phyloP scores from a whole-genome alignment of 371 early-diverging fungal species.

The Zopfochytrium polystomum region DNA sequence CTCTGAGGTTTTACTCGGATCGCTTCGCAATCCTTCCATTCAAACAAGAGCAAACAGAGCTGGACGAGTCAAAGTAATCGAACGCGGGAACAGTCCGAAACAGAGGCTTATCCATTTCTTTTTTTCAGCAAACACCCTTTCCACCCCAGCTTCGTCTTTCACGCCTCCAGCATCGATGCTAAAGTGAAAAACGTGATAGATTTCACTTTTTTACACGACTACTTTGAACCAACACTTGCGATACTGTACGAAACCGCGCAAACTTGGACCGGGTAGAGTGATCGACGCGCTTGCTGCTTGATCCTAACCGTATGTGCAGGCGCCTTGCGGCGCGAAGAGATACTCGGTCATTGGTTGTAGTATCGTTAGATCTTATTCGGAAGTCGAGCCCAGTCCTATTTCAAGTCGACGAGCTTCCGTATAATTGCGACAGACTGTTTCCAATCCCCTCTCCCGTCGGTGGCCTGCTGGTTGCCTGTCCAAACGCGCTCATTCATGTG shows the following conservation, averaged over 20 bases:
- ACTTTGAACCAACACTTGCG: conserved; percentile 91
- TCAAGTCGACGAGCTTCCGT: conserved; percentile 73
- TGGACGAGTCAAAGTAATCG: conserved; percentile 4
- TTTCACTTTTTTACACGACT: conserved; percentile 84
- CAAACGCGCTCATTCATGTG: conserved; percentile 80
- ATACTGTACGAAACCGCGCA: conserved; percentile 77
- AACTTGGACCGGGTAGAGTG: conserved; percentile 84
- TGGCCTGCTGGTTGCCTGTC: conserved; percentile 76
- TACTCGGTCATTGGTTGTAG: conserved; percentile 74
- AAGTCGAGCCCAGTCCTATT: conserved; percentile 77
- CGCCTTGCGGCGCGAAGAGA: conserved; percentile 70
- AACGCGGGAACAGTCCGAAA: conserved; percentile 5
- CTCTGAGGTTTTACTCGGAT: conserved; percentile 79
- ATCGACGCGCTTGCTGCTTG: not conserved
- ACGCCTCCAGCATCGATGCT: conserved; percentile 58
- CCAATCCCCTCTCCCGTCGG: conserved; percentile 83
- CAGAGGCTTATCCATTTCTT: not conserved
- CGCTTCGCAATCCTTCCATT: conserved; percentile 91
- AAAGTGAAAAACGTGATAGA: conserved; percentile 81
- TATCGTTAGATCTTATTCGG: conserved; percentile 79
- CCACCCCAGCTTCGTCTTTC: conserved; percentile 76
- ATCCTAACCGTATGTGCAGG: conserved; percentile 29
- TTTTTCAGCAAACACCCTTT: conserved; percentile 41
- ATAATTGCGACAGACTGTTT: conserved; percentile 68
- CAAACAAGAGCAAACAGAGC: conserved; percentile 52